Base-by-base conservation (phyloP, 257 asterid species). In the Dorcoceras hygrometricum region DNA sequence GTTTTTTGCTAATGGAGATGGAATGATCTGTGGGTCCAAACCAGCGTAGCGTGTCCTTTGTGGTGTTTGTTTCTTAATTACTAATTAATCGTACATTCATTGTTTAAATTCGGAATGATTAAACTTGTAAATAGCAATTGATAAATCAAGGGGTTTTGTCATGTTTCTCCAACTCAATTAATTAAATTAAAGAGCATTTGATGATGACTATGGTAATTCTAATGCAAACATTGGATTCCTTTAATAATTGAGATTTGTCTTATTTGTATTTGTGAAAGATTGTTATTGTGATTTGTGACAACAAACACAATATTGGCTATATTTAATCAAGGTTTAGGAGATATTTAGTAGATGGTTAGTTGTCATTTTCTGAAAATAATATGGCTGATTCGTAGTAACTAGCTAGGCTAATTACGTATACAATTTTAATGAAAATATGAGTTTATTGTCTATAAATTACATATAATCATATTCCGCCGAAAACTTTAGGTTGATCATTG, bases 161-260 rank as follows among this genome's bases (percentile, higher is more conserved):
- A 53, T 11, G 34, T 78, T 74, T 71, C 76, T 54, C 64, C 79
- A 75, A 78, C 75, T 58, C 59, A 24, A 31, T 65, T 54, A 59
- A 24, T 25, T 58, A 63, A 24, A 31, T 65, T 54, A 59, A 24
- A 31, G 59, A 36, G 75, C 62, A 62, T 76, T 36, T 23, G 60
- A 67, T 57, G 23, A 67, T 59, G 75, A 75, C 68, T 74, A 65
- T 68, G 29, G 59, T 60, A 72, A 73, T 70, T 59, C 73, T 57
- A 66, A 75, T 48, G 70, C 63, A 69, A n/a, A 75, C 86, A 31
- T 78, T 70, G 85, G 93, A 80, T 82, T 79, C 90, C 80, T 62
- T 72, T 28, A n/a, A 62, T 19, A 23, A 26, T 64, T 54, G 71
- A 66, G 8, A 57, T 81, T 71, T 77, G 79, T 74, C 64, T 43